Percentiles rank a stretch among this genome's conserved stretches.
Conservation (phyloP, 2,329 filamentous ascomycete species). For the Beauveria medogensis region DNA sequence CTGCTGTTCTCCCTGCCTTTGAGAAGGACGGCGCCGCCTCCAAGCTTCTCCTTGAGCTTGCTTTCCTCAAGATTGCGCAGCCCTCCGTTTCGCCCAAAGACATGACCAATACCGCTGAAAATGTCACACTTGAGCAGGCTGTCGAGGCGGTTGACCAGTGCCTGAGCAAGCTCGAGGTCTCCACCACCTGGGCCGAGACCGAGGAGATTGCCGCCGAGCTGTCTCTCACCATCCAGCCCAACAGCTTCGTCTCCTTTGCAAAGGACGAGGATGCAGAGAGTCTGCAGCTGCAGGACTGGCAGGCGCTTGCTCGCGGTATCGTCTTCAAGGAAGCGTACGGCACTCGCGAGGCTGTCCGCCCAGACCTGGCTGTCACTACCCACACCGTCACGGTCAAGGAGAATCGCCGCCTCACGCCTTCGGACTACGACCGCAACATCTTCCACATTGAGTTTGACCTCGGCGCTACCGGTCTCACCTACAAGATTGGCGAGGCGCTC, state of each 20-base stretch:
- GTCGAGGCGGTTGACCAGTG: conserved; percentile 61
- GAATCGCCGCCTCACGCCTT: conserved; percentile 84
- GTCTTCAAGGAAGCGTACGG: conserved; percentile 92
- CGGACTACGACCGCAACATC: conserved; percentile 92
- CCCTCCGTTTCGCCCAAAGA: conserved; percentile 61
- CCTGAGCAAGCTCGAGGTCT: conserved; percentile 66
- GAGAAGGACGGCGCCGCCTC: conserved; percentile 57
- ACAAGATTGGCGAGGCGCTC: conserved; percentile 94
- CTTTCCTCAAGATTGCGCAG: conserved; percentile 72
- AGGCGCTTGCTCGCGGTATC: conserved; percentile 76
- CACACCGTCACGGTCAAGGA: conserved; percentile 86
- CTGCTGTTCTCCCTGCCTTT: conserved; percentile 58
- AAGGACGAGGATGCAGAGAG: conserved; percentile 66
- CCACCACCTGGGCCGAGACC: conserved; percentile 70
- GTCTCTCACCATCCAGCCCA: conserved; percentile 61
- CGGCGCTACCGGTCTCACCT: conserved; percentile 81
- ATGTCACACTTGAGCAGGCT: conserved; percentile 42
- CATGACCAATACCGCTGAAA: conserved; percentile 50
- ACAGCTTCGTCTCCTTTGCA: conserved; percentile 75
- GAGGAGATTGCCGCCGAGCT: conserved; percentile 41
- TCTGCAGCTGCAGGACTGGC: conserved; percentile 63
- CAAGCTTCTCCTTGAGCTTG: conserved; percentile 64
- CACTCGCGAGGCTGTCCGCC: conserved; percentile 65
- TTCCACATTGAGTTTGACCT: conserved; percentile 99
- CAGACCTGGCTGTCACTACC: conserved; percentile 80